These are phyloP conservation scores for Xerocomus potaroensis DNA, from an alignment of 768 basidiomycete genomes.

Conservation along the genomic window DNA sequence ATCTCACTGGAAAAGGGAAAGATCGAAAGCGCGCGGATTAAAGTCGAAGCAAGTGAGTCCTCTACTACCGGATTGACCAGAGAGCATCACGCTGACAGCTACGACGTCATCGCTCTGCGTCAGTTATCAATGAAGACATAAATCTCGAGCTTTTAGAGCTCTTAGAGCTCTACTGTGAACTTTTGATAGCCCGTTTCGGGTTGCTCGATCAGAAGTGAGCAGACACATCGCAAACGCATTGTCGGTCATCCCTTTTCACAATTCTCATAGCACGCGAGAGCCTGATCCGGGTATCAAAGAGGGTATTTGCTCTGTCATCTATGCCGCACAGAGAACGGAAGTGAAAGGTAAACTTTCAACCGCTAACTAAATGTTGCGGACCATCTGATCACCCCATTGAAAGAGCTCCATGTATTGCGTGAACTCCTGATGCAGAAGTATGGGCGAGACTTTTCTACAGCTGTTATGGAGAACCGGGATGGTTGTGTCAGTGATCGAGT, in stretches of 20 bases:
- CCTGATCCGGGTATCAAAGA: slow-evolving; percentile 87
- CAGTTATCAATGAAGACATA: slow-evolving; percentile 83
- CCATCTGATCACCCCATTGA: no score
- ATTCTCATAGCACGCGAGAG: slow-evolving; percentile 55
- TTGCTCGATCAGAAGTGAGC: slow-evolving; percentile 84
- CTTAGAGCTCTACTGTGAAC: slow-evolving; percentile 90
- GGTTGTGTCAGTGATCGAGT: slow-evolving; percentile 81
- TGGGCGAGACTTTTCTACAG: slow-evolving; percentile 82
- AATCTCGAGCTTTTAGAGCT: slow-evolving; percentile 87
- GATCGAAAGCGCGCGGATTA: slow-evolving; percentile 79
- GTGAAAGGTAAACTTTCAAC: slow-evolving; percentile 58
- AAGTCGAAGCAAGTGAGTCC: slow-evolving; percentile 74
- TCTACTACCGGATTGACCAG: slow-evolving; percentile 4
- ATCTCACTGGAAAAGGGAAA: slow-evolving; percentile 73
- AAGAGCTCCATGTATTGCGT: slow-evolving; percentile 85
- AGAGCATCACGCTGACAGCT: slow-evolving; percentile 2
- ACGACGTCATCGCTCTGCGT: slow-evolving; percentile 2
- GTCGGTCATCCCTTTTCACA: slow-evolving; percentile 4
- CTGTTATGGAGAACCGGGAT: slow-evolving; percentile 84
- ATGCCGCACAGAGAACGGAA: slow-evolving; percentile 89
- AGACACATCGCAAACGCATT: neutral
- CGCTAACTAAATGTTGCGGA: slow-evolving; percentile 6
- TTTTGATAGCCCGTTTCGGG: slow-evolving; percentile 89
- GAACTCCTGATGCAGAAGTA: slow-evolving; percentile 97
- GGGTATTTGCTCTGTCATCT: slow-evolving; percentile 83